A percentile compares a stretch with the other conserved stretches of the same genome.
These are phyloP conservation scores for Thielaviopsis populi DNA, from an alignment of 2,329 filamentous ascomycete genomes.

Conservation along the genomic window DNA sequence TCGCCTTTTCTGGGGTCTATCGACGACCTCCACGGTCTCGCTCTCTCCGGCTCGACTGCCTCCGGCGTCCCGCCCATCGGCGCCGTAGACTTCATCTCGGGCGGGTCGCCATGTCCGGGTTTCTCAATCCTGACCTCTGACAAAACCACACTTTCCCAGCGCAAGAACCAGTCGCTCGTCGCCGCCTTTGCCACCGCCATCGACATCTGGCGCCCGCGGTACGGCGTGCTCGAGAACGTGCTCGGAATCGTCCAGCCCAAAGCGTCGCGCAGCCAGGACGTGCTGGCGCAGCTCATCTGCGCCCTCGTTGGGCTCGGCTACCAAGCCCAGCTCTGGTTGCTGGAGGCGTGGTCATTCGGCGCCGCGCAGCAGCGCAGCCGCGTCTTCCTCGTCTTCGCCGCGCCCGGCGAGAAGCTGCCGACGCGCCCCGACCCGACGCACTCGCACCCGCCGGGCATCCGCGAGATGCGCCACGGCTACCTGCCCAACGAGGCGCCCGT, in stretches of 20 bases:
- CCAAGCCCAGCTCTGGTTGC: conserved; percentile 28
- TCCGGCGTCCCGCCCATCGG: conserved; percentile 34
- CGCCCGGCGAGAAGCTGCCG: no score
- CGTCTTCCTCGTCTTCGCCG: no score
- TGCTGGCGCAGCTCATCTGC: conserved; percentile 59
- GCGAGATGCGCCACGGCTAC: no score
- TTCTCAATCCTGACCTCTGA: conserved; percentile 51
- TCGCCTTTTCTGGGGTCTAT: no score
- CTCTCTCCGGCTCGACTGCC: no score
- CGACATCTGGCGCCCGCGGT: conserved; percentile 61
- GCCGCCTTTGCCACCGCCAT: conserved; percentile 61
- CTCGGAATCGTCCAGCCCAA: conserved; percentile 42
- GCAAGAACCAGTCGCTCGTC: conserved; percentile 61
- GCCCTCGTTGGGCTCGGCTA: conserved; percentile 63
- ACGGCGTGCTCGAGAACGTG: conserved; percentile 67
- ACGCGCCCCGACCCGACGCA: no score
- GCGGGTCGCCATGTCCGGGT: conserved; percentile 63
- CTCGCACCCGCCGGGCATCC: no score
- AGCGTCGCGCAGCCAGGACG: conserved; percentile 38
- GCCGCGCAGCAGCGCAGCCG: no score
- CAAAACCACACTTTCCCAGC: conserved; percentile 38
- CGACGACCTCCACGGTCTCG: no score
- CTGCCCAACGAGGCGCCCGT: no score
- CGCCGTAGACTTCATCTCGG: conserved; percentile 53
- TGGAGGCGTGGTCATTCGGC: no score